Conservation (phyloP, 179 eudicot genomes). For the Dionaea muscipula region DNA sequence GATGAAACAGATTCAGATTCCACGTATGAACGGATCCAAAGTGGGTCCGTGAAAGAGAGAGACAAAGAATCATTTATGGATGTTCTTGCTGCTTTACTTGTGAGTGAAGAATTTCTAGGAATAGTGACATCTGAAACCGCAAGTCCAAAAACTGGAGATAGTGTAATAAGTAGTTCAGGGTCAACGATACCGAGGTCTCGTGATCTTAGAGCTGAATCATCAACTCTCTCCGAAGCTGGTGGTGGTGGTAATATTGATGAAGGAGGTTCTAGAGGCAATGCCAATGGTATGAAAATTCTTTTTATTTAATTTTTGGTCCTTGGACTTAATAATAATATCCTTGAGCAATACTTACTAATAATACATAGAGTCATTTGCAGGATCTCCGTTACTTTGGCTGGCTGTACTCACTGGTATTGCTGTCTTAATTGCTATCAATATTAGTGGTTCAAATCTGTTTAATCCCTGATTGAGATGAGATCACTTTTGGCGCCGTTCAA, state of each 20-base stretch:
- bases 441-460: constrained; percentile 58
- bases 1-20: constrained; percentile 41
- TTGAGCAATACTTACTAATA: neutral
- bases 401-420: constrained; percentile 50
- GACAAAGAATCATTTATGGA: constrained; percentile 77
- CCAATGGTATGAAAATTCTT: neutral
- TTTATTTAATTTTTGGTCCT: neutral
- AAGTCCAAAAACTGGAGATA: constrained; percentile 24
- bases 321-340: constrained; percentile 10
- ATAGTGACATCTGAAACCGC: constrained; percentile 76
- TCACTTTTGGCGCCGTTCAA: no score
- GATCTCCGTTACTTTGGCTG: constrained; percentile 62
- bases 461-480: constrained; percentile 60
- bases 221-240: constrained; percentile 22
- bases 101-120: constrained; percentile 94
- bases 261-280: constrained; percentile 49
- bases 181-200: constrained; percentile 26
- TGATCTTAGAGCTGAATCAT: constrained; percentile 23
- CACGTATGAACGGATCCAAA: constrained; percentile 29
- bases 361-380: constrained; percentile 27
- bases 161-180: constrained; percentile 16
- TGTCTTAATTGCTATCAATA: constrained; percentile 51
- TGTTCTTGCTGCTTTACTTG: constrained; percentile 79
- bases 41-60: constrained; percentile 17
- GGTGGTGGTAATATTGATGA: no score